Evolutionary conservation across 2,329 filamentous ascomycete genomes (phyloP).

Genomic region (Zopfia rhizophila): DNA sequence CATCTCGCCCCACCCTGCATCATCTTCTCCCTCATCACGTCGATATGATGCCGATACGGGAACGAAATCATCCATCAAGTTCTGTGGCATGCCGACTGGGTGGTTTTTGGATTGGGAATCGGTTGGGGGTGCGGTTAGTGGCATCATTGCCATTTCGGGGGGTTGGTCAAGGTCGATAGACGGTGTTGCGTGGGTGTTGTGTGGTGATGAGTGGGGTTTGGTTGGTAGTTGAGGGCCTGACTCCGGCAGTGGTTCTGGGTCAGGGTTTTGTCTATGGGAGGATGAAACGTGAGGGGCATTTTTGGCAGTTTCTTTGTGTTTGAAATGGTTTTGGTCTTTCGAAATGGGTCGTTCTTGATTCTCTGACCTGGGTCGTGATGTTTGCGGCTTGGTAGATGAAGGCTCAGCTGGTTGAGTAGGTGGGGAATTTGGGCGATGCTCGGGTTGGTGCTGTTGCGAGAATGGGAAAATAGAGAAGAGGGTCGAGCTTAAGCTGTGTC

Average conservation of each 20-base stretch:
- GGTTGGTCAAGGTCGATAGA: slow-evolving; percentile 3
- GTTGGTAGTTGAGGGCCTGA: no score
- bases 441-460: slow-evolving; percentile 43
- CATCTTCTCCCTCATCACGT: slow-evolving; percentile 36
- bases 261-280: no score
- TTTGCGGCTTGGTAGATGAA: not conserved
- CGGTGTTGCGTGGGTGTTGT: slow-evolving; percentile 9
- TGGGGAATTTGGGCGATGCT: slow-evolving; percentile 42
- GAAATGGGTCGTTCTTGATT: slow-evolving; percentile 10
- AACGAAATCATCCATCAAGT: slow-evolving; percentile 49
- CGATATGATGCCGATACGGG: slow-evolving; percentile 35
- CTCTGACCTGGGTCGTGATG: slow-evolving; percentile 1
- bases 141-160: slow-evolving; percentile 47
- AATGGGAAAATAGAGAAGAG: slow-evolving; percentile 50
- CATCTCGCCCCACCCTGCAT: slow-evolving; percentile 49
- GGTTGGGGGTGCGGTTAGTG: slow-evolving; percentile 36
- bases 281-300: slow-evolving; percentile 10
- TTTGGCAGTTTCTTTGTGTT: not conserved
- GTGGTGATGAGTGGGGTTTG: slow-evolving; percentile 22
- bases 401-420: slow-evolving; percentile 31
- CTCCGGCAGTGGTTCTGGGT: no score
- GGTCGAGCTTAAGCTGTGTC: slow-evolving; percentile 46
- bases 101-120: slow-evolving; percentile 12
- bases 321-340: slow-evolving; percentile 8
- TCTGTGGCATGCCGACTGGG: slow-evolving; percentile 42